phyloP scores from a whole-genome alignment of 1,139 yeast genomes.

The Magnusiomyces sp. region DNA sequence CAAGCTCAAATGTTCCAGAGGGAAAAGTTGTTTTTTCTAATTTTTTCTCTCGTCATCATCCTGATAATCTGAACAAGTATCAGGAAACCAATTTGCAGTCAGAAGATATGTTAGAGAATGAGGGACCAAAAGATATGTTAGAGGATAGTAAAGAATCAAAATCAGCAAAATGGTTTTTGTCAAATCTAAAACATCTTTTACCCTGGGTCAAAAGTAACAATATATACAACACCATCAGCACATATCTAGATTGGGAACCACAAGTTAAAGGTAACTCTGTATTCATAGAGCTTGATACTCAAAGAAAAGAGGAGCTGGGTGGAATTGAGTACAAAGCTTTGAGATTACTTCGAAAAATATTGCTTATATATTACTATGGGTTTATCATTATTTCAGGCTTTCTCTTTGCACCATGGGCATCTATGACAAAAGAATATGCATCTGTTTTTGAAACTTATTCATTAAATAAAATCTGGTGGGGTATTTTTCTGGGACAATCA shows the following conservation, averaged over 20 bases:
- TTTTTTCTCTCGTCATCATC: neutral
- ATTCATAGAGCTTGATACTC: conserved; percentile 69
- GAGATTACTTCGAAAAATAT: conserved; percentile 59
- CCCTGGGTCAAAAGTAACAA: too few species aligned
- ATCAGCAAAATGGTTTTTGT: too few species aligned
- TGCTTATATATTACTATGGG: conserved; percentile 63
- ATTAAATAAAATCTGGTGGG: conserved; percentile 84
- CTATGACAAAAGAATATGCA: conserved; percentile 37
- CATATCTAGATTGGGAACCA: conserved; percentile 81
- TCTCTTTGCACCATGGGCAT: conserved; percentile 59
- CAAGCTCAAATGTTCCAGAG: too few species aligned
- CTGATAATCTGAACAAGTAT: neutral
- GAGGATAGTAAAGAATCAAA: too few species aligned
- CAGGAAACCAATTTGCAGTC: neutral
- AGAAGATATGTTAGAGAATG: too few species aligned
- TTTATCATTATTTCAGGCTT: conserved; percentile 55
- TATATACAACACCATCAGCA: conserved; percentile 23
- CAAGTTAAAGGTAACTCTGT: conserved; percentile 90
- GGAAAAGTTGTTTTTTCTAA: neutral
- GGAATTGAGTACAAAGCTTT: conserved; percentile 93
- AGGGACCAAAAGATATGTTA: too few species aligned
- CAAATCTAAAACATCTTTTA: too few species aligned
- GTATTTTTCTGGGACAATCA: conserved; percentile 68
- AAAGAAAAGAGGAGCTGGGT: conserved; percentile 87
- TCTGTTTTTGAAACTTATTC: conserved; percentile 35